A percentile compares a stretch with the other conserved stretches of the same genome.
Conservation (phyloP, 192 early-diverging fungal species). For the Coemansia umbellata region DNA sequence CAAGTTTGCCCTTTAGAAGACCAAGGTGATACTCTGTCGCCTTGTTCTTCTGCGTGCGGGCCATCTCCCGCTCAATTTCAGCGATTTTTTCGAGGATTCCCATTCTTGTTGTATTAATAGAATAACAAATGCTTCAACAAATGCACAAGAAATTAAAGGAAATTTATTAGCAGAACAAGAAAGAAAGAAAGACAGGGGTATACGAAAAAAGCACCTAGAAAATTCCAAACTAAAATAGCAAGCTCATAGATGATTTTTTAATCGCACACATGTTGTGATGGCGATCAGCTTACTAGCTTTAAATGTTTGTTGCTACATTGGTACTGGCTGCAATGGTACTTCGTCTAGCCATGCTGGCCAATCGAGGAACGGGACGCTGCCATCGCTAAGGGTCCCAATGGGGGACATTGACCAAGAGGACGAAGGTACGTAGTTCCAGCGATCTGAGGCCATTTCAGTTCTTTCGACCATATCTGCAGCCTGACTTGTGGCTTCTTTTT, state of each 20-base stretch:
- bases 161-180: no score
- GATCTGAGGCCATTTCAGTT: not conserved
- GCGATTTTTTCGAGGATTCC: conserved; percentile 86
- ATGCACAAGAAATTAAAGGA: no score
- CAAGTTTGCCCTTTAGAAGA: conserved; percentile 95
- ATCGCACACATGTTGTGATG: no score
- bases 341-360: conserved; percentile 41
- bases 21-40: conserved; percentile 98
- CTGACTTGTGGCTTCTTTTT: not conserved
- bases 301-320: not conserved
- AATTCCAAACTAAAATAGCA: not conserved
- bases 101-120: conserved; percentile 50
- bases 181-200: not conserved
- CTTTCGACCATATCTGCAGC: no score
- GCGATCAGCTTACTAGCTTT: no score
- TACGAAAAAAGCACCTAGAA: not conserved
- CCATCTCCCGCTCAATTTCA: conserved; percentile 88
- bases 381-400: conserved; percentile 25
- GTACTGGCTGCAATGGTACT: conserved; percentile 5
- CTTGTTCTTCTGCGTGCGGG: conserved; percentile 98
- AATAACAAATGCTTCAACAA: no score
- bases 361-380: conserved; percentile 28
- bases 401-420: conserved; percentile 18
- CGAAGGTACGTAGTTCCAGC: conserved; percentile 19
- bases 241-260: no score